Conservation (phyloP, 2,329 filamentous ascomycete species). For the Zymoseptoria crescenta region DNA sequence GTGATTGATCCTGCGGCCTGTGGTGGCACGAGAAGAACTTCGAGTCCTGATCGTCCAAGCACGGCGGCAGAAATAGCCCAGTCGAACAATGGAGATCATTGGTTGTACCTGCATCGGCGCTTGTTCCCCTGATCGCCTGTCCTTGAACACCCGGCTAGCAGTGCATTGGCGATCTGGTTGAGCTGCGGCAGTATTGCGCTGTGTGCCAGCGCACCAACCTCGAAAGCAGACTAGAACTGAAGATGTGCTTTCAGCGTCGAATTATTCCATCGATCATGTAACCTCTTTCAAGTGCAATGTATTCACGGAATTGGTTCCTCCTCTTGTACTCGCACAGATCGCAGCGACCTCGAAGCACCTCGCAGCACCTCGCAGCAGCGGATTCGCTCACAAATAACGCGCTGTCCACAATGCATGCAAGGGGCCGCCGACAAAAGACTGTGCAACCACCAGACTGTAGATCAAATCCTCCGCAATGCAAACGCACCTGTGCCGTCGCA, state of each 20-base stretch:
- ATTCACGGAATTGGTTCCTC: not conserved
- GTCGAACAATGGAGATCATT: constrained; percentile 14
- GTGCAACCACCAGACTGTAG: not conserved
- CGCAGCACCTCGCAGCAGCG: not conserved
- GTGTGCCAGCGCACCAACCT: not conserved
- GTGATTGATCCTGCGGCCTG: not conserved
- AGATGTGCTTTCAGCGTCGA: not conserved
- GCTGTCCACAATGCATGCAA: not conserved
- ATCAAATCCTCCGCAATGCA: not conserved
- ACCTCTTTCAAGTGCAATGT: not conserved
- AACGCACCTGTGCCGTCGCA: not conserved
- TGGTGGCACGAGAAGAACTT: constrained; percentile 4
- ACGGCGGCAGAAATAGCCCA: constrained; percentile 8
- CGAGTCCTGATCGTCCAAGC: constrained; percentile 3
- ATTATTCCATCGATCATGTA: not conserved
- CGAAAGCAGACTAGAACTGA: not conserved
- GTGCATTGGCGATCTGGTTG: constrained; percentile 16
- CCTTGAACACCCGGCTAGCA: constrained; percentile 15
- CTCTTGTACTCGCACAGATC: not conserved
- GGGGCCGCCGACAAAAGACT: not conserved
- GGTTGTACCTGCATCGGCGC: constrained; percentile 18
- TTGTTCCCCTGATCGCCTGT: constrained; percentile 9
- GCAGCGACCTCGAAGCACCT: not conserved
- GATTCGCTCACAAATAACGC: not conserved
- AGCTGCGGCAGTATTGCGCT: constrained; percentile 10